Evolutionary conservation across 2,329 filamentous ascomycete genomes (phyloP), one percentile per base, ranked within the genome.

Genomic region (Cladorrhinum sp.): DNA sequence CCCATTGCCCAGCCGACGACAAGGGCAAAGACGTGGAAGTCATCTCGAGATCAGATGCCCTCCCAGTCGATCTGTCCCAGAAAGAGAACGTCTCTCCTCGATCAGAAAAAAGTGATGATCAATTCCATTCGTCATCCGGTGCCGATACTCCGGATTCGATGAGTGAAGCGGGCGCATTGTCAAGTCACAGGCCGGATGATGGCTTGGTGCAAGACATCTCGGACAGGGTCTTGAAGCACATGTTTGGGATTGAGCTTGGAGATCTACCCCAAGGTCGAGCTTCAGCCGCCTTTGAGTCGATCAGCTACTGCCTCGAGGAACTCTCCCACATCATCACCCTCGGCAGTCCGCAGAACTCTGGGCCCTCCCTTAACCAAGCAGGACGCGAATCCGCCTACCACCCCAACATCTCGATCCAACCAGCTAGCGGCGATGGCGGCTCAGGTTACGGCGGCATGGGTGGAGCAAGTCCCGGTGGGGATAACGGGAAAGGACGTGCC

Each of bases 281-380:
- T 16, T 51, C 60, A 20, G 63, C 55, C 2, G 65, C 58, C 2
- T 66, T 62, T n/a, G 54, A 66, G 10, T 61, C 63, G 7, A 60
- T 69, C 54, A 61, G 62, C 30, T 62, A 66, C 48, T 67, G 64
- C 55, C 49, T 69, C 16, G 63, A 65, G 10, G 66, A 68, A 57
- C 62, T 69, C 1, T 65, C 63, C 2, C 57, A 55, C 30, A 59
- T 69, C 9, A 57, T 67, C 24, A 51, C 58, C 2, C 55, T 58
- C 30, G 62, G 50, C 24, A 53, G 55, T 12, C 16, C 54, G 12
- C 14, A 53, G 23, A 46, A 23, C 16, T 58, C 53, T 7, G 12
- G 54, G 48, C 50, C 51, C 14, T 24, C 36, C 18, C 21, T 60
- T 16, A 24, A 56, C 23, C 59, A 65, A 23, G 20, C 59, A 14